A percentile compares a stretch with the other conserved stretches of the same genome.
Conservation (phyloP, 257 asterid genomes). For the Nicotiana attenuata region DNA sequence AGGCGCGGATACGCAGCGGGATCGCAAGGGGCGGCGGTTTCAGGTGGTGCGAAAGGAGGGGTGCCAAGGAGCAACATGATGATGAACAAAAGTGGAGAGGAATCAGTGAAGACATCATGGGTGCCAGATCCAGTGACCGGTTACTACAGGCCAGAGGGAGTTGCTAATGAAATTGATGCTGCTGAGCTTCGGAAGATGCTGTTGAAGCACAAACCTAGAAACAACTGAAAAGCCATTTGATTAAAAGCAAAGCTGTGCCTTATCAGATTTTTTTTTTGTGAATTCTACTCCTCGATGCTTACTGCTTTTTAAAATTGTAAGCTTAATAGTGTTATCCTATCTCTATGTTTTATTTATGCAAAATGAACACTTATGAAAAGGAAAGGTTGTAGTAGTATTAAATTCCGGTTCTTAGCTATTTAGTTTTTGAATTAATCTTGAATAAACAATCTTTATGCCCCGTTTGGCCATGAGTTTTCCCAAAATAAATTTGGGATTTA, state of each 20-base stretch:
- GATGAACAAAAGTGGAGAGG: conserved; percentile 38
- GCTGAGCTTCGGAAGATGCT: conserved; percentile 53
- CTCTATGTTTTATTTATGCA: background rate
- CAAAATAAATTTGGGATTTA: no score
- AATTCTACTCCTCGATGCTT: background rate
- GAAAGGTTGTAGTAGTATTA: background rate
- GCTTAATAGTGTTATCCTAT: background rate
- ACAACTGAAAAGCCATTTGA: background rate
- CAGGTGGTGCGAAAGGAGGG: conserved; percentile 5
- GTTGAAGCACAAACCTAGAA: conserved; percentile 30
- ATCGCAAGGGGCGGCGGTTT: conserved; percentile 17
- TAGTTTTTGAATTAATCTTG: background rate
- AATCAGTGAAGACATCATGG: conserved; percentile 54
- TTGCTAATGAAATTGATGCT: conserved; percentile 47
- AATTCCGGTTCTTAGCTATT: background rate
- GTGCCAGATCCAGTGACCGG: conserved; percentile 83
- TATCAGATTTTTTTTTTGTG: background rate
- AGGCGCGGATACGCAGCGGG: conserved; percentile 35
- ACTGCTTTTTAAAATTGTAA: background rate
- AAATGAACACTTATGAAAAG: background rate
- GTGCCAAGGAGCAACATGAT: conserved; percentile 21
- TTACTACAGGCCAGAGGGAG: conserved; percentile 63
- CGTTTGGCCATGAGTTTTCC: no score
- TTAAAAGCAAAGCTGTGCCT: background rate
- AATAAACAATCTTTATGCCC: background rate